phyloP scores from a whole-genome alignment of 2,329 filamentous ascomycete species.

The Ceratocystis variospora region DNA sequence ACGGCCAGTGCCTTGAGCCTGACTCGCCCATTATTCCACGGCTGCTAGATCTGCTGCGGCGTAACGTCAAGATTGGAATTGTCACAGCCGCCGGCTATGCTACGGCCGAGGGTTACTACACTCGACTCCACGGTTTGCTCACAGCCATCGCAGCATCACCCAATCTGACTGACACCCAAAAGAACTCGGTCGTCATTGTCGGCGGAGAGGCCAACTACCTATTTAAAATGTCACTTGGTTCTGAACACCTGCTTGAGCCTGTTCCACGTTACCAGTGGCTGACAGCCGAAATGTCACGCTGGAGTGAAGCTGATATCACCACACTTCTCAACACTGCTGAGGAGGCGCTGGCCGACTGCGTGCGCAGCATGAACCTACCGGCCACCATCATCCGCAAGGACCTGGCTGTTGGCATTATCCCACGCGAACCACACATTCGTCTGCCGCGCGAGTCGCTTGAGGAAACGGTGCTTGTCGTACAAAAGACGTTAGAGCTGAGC shows the following conservation, averaged over 20 bases:
- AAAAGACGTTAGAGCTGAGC: slow-evolving; percentile 78
- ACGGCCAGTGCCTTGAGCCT: slow-evolving; percentile 65
- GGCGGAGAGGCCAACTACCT: slow-evolving; percentile 94
- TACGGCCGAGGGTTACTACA: slow-evolving; percentile 72
- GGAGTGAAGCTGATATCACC: slow-evolving; percentile 63
- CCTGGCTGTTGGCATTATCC: slow-evolving; percentile 67
- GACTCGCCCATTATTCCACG: slow-evolving; percentile 63
- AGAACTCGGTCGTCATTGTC: slow-evolving; percentile 75
- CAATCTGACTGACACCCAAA: slow-evolving; percentile 49
- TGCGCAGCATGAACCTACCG: slow-evolving; percentile 64
- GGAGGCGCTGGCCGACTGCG: slow-evolving; percentile 65
- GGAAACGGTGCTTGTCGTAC: slow-evolving; percentile 87
- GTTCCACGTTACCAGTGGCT: slow-evolving; percentile 57
- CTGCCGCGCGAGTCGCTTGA: slow-evolving; percentile 83
- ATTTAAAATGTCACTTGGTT: slow-evolving; percentile 58
- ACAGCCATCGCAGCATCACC: slow-evolving; percentile 54
- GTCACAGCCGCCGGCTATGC: slow-evolving; percentile 95
- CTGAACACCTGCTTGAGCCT: slow-evolving; percentile 52
- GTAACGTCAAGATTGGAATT: slow-evolving; percentile 71
- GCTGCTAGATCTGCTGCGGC: slow-evolving; percentile 55
- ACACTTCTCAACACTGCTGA: slow-evolving; percentile 82
- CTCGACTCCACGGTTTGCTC: slow-evolving; percentile 71
- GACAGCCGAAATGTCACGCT: slow-evolving; percentile 61
- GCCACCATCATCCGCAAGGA: slow-evolving; percentile 78
- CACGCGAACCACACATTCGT: slow-evolving; percentile 45